Percentiles rank a stretch among this genome's conserved stretches.
These are phyloP conservation scores for Anisogramma anomala DNA, from an alignment of 2,329 filamentous ascomycete genomes.

Conservation along the genomic window DNA sequence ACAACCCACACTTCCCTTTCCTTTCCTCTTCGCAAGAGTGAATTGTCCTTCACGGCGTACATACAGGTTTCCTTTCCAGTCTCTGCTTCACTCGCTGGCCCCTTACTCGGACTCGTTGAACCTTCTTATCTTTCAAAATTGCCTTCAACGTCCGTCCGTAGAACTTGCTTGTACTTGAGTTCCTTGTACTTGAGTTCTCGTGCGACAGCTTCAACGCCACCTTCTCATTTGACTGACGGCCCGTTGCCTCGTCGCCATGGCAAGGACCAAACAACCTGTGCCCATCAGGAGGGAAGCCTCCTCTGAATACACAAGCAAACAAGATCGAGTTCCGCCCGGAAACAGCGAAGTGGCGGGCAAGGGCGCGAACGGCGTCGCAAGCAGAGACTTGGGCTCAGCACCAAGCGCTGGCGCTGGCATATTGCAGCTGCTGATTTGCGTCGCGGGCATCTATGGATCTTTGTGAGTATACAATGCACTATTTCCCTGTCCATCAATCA, in stretches of 20 bases:
- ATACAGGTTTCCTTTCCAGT: not conserved
- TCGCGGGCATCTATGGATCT: constrained; percentile 91
- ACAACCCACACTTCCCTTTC: not conserved
- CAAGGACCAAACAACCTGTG: constrained; percentile 55
- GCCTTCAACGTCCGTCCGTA: not conserved
- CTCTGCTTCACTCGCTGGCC: not conserved
- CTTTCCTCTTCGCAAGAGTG: not conserved
- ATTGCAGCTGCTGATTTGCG: constrained; percentile 69
- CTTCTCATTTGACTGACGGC: not conserved
- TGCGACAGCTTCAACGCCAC: not conserved
- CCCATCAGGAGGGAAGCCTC: constrained; percentile 55
- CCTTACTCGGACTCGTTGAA: constrained; percentile 3
- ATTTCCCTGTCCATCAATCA: not conserved
- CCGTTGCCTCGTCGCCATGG: constrained; percentile 38
- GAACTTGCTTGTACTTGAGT: not conserved
- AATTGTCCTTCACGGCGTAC: constrained; percentile 1
- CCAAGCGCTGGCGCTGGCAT: constrained; percentile 51
- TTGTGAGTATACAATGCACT: constrained; percentile 51
- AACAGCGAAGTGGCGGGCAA: constrained; percentile 24
- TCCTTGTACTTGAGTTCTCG: not conserved
- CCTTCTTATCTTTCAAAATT: too few relatives aligned
- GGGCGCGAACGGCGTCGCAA: constrained; percentile 20
- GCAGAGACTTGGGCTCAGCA: not conserved
- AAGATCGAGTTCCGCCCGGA: constrained; percentile 23
- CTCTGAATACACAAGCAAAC: constrained; percentile 51